These are phyloP conservation scores for Penicillium riverlandense DNA, from an alignment of 495 filamentous ascomycete genomes.

Conservation along the genomic window DNA sequence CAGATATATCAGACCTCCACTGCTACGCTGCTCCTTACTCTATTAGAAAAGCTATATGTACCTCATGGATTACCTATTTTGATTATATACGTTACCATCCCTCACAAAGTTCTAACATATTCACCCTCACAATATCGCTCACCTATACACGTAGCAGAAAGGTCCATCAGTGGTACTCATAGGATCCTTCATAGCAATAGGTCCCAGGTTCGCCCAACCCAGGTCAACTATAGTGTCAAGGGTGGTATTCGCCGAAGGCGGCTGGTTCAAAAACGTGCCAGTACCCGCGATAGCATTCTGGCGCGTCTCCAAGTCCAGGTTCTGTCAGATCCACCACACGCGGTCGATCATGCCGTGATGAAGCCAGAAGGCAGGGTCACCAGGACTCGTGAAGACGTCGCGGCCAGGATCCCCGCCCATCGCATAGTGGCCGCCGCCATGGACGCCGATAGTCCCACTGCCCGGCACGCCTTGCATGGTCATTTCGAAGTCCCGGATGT, in stretches of 20 bases:
- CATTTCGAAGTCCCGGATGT: conserved; percentile 47
- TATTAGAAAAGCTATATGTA: too few relatives aligned
- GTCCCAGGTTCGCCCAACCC: conserved; percentile 29
- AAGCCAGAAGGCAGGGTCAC: conserved; percentile 62
- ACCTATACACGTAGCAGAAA: conserved; percentile 52
- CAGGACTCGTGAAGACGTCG: conserved; percentile 52
- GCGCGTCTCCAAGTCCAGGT: conserved; percentile 40
- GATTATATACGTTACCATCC: too few relatives aligned
- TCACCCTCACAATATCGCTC: background rate
- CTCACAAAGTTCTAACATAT: too few relatives aligned
- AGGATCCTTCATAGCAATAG: conserved; percentile 34
- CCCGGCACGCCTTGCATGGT: conserved; percentile 44
- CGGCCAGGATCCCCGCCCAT: conserved; percentile 56
- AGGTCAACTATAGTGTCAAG: conserved; percentile 38
- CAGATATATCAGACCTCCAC: too few relatives aligned
- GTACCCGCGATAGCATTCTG: conserved; percentile 44
- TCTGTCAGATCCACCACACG: conserved; percentile 67
- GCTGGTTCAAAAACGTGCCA: conserved; percentile 48
- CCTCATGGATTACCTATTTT: too few relatives aligned
- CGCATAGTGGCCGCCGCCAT: conserved; percentile 56
- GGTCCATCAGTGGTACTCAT: conserved; percentile 47
- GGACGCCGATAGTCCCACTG: conserved; percentile 46
- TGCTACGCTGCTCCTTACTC: too few relatives aligned
- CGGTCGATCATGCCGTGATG: conserved; percentile 68
- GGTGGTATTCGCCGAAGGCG: conserved; percentile 40